phyloP scores from a whole-genome alignment of 192 early-diverging fungal genomes.

The Cetraspora pellucida region DNA sequence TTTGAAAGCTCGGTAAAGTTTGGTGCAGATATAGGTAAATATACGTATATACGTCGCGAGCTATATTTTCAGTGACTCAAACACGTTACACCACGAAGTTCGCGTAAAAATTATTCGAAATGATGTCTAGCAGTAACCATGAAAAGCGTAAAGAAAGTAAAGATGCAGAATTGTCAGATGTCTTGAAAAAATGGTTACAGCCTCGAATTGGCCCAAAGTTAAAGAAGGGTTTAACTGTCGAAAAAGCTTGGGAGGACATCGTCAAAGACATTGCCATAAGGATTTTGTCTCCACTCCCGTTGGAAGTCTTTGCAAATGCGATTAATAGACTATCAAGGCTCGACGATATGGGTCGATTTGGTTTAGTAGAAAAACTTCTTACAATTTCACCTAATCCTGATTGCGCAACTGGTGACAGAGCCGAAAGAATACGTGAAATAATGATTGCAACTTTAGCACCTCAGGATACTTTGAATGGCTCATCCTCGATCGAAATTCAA shows the following conservation, averaged over 20 bases:
- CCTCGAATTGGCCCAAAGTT: slow-evolving; percentile 25
- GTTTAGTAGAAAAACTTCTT: slow-evolving; percentile 16
- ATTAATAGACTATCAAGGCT: slow-evolving; percentile 5
- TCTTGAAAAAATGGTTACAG: slow-evolving; percentile 23
- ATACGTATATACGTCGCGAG: too few relatives aligned
- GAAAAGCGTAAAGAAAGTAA: slow-evolving; percentile 8
- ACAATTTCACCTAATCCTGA: slow-evolving; percentile 19
- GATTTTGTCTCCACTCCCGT: slow-evolving; percentile 1
- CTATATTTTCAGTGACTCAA: too few relatives aligned
- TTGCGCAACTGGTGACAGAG: background rate
- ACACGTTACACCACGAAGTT: too few relatives aligned
- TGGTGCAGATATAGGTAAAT: too few relatives aligned
- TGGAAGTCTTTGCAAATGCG: slow-evolving; percentile 23
- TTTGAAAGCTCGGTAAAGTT: too few relatives aligned
- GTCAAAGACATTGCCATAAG: slow-evolving; percentile 31
- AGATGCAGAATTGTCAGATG: slow-evolving; percentile 16
- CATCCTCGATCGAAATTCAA: slow-evolving; percentile 18
- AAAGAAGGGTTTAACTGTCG: background rate
- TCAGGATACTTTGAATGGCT: background rate
- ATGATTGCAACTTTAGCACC: slow-evolving; percentile 1
- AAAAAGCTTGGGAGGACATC: slow-evolving; percentile 25
- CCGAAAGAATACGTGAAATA: background rate
- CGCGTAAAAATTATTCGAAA: background rate
- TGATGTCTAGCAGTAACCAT: background rate
- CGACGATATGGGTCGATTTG: slow-evolving; percentile 1